Percentiles rank a stretch among this genome's conserved stretches.
Evolutionary conservation across 352 stramenopile species (phyloP).

Genomic region (Pelagophyceae sp.): DNA sequence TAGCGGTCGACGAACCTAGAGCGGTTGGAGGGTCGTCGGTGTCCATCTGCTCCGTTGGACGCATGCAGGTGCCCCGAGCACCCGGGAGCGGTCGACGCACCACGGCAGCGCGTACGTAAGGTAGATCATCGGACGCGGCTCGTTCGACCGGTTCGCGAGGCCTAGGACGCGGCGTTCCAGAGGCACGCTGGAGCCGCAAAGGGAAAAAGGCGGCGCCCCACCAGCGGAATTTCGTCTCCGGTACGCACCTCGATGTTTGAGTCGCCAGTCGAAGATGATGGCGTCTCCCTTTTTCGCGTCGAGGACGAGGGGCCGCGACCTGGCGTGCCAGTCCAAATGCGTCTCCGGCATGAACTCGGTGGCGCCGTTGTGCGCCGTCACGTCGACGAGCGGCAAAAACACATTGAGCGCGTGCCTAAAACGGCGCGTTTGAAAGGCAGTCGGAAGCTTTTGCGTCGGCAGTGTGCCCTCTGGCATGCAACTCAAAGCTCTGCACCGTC

Average conservation of each 20-base stretch:
- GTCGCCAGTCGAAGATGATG: slow-evolving; percentile 57
- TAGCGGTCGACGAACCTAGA: not conserved
- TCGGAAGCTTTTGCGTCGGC: too few relatives aligned
- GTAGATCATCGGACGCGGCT: slow-evolving; percentile 1
- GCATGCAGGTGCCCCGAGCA: not conserved
- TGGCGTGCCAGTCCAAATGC: slow-evolving; percentile 50
- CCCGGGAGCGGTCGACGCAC: not conserved
- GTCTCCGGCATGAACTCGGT: slow-evolving; percentile 55
- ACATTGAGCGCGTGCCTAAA: slow-evolving; percentile 57
- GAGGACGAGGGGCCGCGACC: slow-evolving; percentile 43
- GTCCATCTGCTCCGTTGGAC: not conserved
- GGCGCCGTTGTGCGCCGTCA: slow-evolving; percentile 43
- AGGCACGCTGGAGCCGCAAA: too few relatives aligned
- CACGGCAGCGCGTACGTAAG: slow-evolving; percentile 13
- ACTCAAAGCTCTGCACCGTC: too few relatives aligned
- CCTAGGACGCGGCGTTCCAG: too few relatives aligned
- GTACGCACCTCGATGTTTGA: slow-evolving; percentile 55
- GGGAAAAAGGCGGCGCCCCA: too few relatives aligned
- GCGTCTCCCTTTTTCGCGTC: slow-evolving; percentile 43
- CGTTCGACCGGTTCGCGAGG: not conserved
- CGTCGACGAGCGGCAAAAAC: slow-evolving; percentile 56
- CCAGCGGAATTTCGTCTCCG: too few relatives aligned
- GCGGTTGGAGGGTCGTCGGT: not conserved
- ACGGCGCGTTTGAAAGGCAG: too few relatives aligned
- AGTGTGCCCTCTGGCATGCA: too few relatives aligned